These are phyloP conservation scores for Parmales sp. DNA, from an alignment of 108 stramenopile genomes.

Conservation along the genomic window DNA sequence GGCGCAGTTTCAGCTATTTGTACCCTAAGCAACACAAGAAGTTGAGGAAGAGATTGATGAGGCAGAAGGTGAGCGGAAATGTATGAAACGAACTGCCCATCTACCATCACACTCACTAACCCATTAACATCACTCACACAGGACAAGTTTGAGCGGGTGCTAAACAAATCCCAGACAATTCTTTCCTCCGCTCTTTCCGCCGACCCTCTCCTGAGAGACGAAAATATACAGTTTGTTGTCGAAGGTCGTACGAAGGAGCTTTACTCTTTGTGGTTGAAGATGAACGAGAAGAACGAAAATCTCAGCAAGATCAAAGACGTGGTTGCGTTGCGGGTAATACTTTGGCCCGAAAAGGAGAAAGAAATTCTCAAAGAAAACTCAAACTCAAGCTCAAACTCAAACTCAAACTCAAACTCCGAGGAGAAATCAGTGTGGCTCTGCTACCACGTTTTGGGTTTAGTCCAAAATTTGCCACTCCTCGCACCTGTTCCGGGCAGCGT, in stretches of 20 bases:
- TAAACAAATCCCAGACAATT: constrained; percentile 58
- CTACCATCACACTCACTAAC: no score
- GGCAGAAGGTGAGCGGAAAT: constrained; percentile 61
- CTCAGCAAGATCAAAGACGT: constrained; percentile 80
- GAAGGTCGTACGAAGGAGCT: constrained; percentile 81
- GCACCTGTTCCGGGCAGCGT: constrained; percentile 76
- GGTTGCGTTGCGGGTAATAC: constrained; percentile 79
- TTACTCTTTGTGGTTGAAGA: constrained; percentile 89
- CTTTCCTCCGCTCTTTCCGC: constrained; percentile 49
- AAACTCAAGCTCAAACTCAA: not conserved
- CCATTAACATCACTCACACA: no score
- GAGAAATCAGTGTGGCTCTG: constrained; percentile 58
- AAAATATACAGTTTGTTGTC: constrained; percentile 58
- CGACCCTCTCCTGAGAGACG: constrained; percentile 57
- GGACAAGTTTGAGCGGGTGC: no score
- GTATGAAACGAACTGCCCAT: no score
- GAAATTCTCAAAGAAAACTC: constrained; percentile 32
- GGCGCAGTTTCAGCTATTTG: constrained; percentile 87
- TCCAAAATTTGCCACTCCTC: constrained; percentile 78
- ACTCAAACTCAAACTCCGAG: not conserved
- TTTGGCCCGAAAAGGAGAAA: constrained; percentile 45
- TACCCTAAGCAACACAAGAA: constrained; percentile 80
- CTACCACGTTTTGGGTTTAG: constrained; percentile 81
- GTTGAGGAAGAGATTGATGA: constrained; percentile 48
- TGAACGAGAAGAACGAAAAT: constrained; percentile 74